Evolutionary conservation across 2,329 filamentous ascomycete species (phyloP).

Genomic region (Xylariaceae sp.): DNA sequence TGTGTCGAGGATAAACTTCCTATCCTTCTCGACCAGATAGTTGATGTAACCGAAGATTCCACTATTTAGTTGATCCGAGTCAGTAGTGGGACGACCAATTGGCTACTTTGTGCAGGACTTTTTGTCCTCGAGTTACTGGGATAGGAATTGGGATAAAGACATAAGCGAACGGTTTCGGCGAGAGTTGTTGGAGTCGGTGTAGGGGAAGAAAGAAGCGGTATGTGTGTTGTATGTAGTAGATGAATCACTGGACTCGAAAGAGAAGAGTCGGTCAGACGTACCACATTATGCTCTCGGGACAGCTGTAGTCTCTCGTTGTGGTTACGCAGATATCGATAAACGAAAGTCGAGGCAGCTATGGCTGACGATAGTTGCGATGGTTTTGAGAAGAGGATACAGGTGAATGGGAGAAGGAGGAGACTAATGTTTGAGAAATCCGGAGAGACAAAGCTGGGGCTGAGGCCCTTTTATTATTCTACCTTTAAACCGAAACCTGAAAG

Average conservation of each 20-base stretch:
- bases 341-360: conserved; percentile 13
- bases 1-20: conserved; percentile 94
- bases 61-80: conserved; percentile 53
- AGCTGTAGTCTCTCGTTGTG: conserved; percentile 10
- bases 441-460: conserved; percentile 28
- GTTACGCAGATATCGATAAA: conserved; percentile 27
- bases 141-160: conserved; percentile 1
- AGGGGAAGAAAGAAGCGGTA: conserved; percentile 1
- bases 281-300: conserved; percentile 40
- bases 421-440: conserved; percentile 28
- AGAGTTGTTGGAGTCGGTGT: conserved; percentile 16
- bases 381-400: conserved; percentile 5
- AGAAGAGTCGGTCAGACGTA: conserved; percentile 36
- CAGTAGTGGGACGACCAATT: conserved; percentile 34
- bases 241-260: conserved; percentile 3
- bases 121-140: background rate
- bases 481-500: conserved; percentile 14
- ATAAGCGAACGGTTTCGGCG: background rate
- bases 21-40: conserved; percentile 98
- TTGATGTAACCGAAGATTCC: conserved; percentile 99
- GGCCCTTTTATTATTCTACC: conserved; percentile 25
- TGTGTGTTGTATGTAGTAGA: background rate
- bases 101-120: background rate
- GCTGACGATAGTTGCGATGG: background rate
- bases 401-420: conserved; percentile 27